Evolutionary conservation across 2,329 filamentous ascomycete genomes (phyloP).

Genomic region (Coniochaeta ligniaria): DNA sequence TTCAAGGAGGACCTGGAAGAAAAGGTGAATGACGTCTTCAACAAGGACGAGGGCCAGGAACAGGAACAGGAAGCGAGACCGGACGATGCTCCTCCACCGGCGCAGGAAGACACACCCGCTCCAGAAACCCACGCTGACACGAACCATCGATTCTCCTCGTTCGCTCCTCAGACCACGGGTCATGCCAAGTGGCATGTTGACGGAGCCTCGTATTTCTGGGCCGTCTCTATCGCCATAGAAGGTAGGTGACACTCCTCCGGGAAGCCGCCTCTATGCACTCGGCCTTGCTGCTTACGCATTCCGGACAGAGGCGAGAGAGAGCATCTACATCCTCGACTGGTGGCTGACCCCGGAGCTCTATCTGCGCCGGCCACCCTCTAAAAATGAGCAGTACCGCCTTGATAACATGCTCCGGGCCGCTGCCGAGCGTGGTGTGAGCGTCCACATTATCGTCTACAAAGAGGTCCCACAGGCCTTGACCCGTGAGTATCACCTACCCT

Average conservation of each 20-base stretch:
- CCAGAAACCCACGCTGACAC: slow-evolving; percentile 17
- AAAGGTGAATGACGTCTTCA: neutral
- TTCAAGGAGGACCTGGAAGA: slow-evolving; percentile 3
- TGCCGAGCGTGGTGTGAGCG: slow-evolving; percentile 73
- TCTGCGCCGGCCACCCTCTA: slow-evolving; percentile 71
- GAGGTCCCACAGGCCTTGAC: slow-evolving; percentile 79
- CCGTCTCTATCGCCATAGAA: slow-evolving; percentile 73
- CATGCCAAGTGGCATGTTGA: slow-evolving; percentile 87
- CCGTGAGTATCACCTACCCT: slow-evolving; percentile 46
- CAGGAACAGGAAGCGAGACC: neutral
- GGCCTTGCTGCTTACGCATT: neutral
- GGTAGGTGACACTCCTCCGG: slow-evolving; percentile 21
- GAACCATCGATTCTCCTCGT: slow-evolving; percentile 54
- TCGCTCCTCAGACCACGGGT: slow-evolving; percentile 65
- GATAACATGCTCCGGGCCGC: slow-evolving; percentile 78
- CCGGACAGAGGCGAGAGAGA: slow-evolving; percentile 56
- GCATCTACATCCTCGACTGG: slow-evolving; percentile 83
- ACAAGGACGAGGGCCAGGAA: neutral
- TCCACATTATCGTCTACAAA: slow-evolving; percentile 88
- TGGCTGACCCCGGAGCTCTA: slow-evolving; percentile 89
- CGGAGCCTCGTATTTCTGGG: slow-evolving; percentile 78
- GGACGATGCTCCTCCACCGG: neutral
- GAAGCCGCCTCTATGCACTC: slow-evolving; percentile 1
- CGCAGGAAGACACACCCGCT: neutral
- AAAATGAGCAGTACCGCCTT: slow-evolving; percentile 76